A percentile compares a stretch with the other conserved stretches of the same genome.
Evolutionary conservation across 177 flowering plant genomes (phyloP).

Genomic region (Vitis hybrid): DNA sequence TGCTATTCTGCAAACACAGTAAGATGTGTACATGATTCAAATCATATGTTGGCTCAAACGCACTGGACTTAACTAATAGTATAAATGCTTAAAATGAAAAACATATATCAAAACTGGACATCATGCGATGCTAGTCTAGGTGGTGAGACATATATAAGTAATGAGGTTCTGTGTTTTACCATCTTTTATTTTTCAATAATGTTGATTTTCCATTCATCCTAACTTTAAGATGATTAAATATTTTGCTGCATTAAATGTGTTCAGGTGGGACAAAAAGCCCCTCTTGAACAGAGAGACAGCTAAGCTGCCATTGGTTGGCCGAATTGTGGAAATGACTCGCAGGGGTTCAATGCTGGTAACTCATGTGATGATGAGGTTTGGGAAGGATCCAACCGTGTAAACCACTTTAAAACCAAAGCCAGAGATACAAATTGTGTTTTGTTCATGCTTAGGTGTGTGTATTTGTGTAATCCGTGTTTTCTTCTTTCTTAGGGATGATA

Average conservation of each 20-base stretch:
- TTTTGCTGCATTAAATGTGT: not conserved
- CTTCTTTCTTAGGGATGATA: not conserved
- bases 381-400: constrained; percentile 59
- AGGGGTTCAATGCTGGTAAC: constrained; percentile 75
- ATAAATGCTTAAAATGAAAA: too few relatives aligned
- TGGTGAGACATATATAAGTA: too few relatives aligned
- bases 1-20: too few relatives aligned
- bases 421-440: not conserved
- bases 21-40: too few relatives aligned
- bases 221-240: not conserved
- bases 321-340: constrained; percentile 47
- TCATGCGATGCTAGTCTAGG: too few relatives aligned
- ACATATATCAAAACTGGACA: too few relatives aligned
- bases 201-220: not conserved
- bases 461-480: not conserved
- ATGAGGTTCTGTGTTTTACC: too few relatives aligned
- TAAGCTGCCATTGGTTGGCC: constrained; percentile 57
- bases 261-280: constrained; percentile 91
- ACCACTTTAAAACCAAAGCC: not conserved
- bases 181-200: not conserved
- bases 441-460: not conserved
- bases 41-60: too few relatives aligned
- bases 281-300: constrained; percentile 65
- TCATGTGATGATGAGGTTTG: constrained; percentile 82
- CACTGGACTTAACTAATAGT: too few relatives aligned